Conservation (phyloP, 1,139 yeast species). For the Blastobotrys proliferans region DNA sequence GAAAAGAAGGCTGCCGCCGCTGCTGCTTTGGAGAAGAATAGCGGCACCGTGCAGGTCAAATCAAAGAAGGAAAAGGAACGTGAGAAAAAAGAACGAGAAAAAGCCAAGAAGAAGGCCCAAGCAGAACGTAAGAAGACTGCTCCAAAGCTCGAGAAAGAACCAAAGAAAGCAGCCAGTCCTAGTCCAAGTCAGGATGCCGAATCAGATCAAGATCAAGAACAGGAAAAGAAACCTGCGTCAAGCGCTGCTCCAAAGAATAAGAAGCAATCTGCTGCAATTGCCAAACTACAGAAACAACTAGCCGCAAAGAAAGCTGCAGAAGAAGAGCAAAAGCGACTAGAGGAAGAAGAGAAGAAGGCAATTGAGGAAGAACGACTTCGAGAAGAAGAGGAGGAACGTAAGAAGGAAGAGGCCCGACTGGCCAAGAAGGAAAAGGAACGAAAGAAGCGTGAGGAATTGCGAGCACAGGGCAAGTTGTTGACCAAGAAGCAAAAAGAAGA, state of each 20-base stretch:
- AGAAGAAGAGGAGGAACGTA: constrained; percentile 51
- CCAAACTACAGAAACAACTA: constrained; percentile 66
- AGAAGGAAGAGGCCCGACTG: constrained; percentile 64
- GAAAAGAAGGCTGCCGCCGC: constrained; percentile 41
- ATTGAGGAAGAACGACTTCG: constrained; percentile 60
- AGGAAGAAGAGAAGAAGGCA: constrained; percentile 53
- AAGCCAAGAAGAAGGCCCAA: constrained; percentile 85
- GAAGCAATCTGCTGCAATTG: constrained; percentile 41
- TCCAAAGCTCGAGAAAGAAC: constrained; percentile 51
- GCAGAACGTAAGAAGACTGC: constrained; percentile 87
- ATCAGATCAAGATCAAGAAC: constrained; percentile 7
- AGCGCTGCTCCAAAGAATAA: constrained; percentile 40
- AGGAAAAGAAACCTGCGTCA: constrained; percentile 42
- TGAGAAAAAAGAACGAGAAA: constrained; percentile 96
- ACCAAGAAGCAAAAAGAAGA: constrained; percentile 96
- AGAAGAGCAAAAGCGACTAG: constrained; percentile 51
- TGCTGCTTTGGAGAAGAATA: constrained; percentile 34
- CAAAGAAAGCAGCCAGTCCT: constrained; percentile 32
- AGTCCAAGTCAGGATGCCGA: background rate
- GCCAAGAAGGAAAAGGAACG: constrained; percentile 69
- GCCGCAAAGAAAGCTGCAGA: constrained; percentile 75
- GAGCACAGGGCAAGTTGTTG: constrained; percentile 78
- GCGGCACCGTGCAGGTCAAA: constrained; percentile 45
- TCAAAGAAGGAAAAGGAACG: constrained; percentile 96
- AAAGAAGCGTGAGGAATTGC: constrained; percentile 82